Percentiles rank a stretch among this genome's conserved stretches.
Conservation (phyloP, 129 eudicot genomes). For the Flaveria bidentis region DNA sequence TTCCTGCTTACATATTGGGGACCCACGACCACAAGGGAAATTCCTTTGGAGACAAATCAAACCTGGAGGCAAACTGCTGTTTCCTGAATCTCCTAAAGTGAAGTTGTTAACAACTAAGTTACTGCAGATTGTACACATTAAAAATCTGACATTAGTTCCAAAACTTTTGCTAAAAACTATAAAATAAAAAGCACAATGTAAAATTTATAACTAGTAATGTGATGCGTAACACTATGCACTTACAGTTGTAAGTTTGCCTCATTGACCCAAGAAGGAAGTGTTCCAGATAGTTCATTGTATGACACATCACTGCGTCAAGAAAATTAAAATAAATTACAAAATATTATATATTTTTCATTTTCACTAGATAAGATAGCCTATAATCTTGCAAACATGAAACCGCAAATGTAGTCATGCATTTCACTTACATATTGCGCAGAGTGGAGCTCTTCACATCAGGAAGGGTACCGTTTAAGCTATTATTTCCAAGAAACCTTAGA, state of each 20-base stretch:
- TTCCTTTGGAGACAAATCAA: constrained; percentile 64
- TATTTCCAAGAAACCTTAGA: constrained; percentile 83
- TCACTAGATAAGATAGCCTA: neutral
- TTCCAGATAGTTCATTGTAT: constrained; percentile 80
- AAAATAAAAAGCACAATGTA: neutral
- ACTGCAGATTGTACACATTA: constrained; percentile 42
- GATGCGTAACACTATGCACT: constrained; percentile 23
- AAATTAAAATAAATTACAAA: neutral
- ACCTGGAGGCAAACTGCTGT: constrained; percentile 59
- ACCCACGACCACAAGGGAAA: constrained; percentile 65
- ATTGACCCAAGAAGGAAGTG: constrained; percentile 71
- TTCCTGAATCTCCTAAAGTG: constrained; percentile 42
- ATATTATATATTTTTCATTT: neutral
- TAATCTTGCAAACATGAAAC: neutral
- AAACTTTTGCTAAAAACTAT: neutral
- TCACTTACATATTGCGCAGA: constrained; percentile 60
- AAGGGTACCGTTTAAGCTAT: constrained; percentile 57
- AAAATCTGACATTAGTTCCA: constrained; percentile 21
- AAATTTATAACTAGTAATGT: neutral
- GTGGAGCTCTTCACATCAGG: constrained; percentile 46
- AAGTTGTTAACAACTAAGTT: constrained; percentile 85
- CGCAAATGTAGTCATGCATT: constrained; percentile 7
- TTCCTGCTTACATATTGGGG: constrained; percentile 60
- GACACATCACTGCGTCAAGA: constrained; percentile 73
- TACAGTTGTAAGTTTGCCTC: constrained; percentile 60